Evolutionary conservation across 148 eudicot genomes (phyloP).

Genomic region (Silene conica): DNA sequence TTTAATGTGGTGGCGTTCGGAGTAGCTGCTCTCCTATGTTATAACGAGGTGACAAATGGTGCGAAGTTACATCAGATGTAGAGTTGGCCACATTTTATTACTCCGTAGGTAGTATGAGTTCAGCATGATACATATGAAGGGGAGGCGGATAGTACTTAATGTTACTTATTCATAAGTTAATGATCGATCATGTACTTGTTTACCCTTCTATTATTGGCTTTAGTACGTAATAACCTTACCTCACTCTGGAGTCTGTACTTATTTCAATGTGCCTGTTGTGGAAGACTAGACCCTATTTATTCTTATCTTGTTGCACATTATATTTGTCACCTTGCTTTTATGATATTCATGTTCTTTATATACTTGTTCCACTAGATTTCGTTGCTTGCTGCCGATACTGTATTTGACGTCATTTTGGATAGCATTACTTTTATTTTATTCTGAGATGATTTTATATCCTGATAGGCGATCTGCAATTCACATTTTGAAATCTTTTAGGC

Average conservation of each 20-base stretch:
- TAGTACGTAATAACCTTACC: no score
- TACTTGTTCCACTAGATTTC: not conserved
- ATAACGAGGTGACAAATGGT: not conserved
- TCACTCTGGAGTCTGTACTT: no score
- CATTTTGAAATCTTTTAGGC: not conserved
- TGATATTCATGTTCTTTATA: constrained; percentile 1
- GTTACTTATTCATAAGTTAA: no score
- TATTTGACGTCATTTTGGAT: not conserved
- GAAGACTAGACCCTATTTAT: constrained; percentile 9
- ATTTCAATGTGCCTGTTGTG: not conserved
- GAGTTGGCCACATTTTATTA: not conserved
- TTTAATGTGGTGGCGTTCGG: not conserved
- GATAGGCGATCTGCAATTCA: no score
- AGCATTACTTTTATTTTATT: not conserved
- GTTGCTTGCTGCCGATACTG: not conserved
- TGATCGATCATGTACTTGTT: no score
- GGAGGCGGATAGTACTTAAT: no score
- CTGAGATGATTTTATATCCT: not conserved
- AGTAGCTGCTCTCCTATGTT: no score
- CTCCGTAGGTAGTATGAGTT: no score
- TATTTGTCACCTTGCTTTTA: constrained; percentile 13
- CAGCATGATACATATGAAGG: no score
- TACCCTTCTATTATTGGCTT: no score
- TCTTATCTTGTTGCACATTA: constrained; percentile 8
- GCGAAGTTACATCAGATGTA: not conserved